Base-by-base conservation (phyloP, 176 grass and related monocot species). In the Oryza australiensis region DNA sequence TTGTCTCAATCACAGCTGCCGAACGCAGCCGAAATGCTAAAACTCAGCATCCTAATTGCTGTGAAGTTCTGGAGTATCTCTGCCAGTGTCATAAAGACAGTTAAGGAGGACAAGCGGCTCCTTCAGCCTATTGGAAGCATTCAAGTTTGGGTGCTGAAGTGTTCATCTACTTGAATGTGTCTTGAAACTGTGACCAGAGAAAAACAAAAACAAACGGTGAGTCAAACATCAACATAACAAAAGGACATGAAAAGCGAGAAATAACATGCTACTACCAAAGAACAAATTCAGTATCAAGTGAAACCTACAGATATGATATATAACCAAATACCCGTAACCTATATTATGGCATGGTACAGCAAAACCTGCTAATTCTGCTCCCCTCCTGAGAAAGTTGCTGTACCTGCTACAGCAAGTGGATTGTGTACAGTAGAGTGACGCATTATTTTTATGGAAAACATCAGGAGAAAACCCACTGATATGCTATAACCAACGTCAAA, bases 111-210 rank as follows among this genome's bases (percentile, higher is more conserved):
- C 33, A 13, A 65, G 63, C 12, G 63, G 27, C 27, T 14, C 27
- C 66, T 95, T 86, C 30, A 98, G 80, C 68, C 68, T 82, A 88
- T 80, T 91, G 80, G 68, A 98, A 98, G 84, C 95, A 98, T 57
- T 92, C 86, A 35, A 93, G 68, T 84, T 98, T 90, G 7, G 88
- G 90, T 64, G 88, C 85, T 65, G 91, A 76, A 48, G 85, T 94
- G 81, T 91, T 64, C 88, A 94, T 90, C 73, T 91, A 90, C 84
- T 98, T 91, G 72, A 82, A 93, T 41, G 90, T 91, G 18, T 88
- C 90, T 42, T 98, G 92, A 64, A 90, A 80, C 65, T 93, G 90
- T 35, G 84, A 90, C 72, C 86, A 92, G 32, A 98, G 66, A 13
- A 46, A 46, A 46, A 79, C 73, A 62, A 70, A 70, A 83, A 64